phyloP scores from a whole-genome alignment of 805 yeast genomes.

The Allodekkera sacchari region DNA sequence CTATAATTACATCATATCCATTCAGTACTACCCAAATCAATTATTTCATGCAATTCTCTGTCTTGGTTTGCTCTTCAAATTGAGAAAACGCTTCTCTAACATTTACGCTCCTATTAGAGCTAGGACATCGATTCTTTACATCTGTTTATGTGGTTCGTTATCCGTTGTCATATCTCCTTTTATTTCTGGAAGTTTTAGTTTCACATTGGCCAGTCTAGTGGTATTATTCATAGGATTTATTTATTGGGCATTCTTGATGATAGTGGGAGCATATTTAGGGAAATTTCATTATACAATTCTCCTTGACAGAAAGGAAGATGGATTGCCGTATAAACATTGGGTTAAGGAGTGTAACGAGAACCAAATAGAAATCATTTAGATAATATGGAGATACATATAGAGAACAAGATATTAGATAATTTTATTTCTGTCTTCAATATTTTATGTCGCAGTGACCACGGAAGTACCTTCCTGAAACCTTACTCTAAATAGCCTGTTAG shows the following conservation, averaged over 20 bases:
- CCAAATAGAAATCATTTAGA: too few species aligned
- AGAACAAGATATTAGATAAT: too few species aligned
- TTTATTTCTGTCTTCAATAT: not conserved
- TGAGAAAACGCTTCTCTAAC: constrained; percentile 15
- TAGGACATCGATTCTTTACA: constrained; percentile 22
- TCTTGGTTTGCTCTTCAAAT: constrained; percentile 14
- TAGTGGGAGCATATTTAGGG: constrained; percentile 11
- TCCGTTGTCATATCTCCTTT: constrained; percentile 44
- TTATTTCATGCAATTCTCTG: constrained; percentile 26
- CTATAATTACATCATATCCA: constrained; percentile 33
- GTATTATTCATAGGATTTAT: constrained; percentile 13
- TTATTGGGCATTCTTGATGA: constrained; percentile 14
- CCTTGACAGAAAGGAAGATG: constrained; percentile 12
- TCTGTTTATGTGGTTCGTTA: constrained; percentile 35
- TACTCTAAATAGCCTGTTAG: constrained; percentile 87
- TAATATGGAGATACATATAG: too few species aligned
- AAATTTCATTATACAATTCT: constrained; percentile 7
- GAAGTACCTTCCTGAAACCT: constrained; percentile 96
- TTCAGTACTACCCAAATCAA: constrained; percentile 40
- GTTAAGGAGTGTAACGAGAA: constrained; percentile 5
- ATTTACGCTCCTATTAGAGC: constrained; percentile 19
- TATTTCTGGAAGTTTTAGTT: constrained; percentile 26
- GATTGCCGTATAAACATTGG: constrained; percentile 16
- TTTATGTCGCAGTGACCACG: constrained; percentile 66
- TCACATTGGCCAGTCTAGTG: constrained; percentile 17